Conservation (phyloP, 768 basidiomycete species). For the Roridomyces roridus region DNA sequence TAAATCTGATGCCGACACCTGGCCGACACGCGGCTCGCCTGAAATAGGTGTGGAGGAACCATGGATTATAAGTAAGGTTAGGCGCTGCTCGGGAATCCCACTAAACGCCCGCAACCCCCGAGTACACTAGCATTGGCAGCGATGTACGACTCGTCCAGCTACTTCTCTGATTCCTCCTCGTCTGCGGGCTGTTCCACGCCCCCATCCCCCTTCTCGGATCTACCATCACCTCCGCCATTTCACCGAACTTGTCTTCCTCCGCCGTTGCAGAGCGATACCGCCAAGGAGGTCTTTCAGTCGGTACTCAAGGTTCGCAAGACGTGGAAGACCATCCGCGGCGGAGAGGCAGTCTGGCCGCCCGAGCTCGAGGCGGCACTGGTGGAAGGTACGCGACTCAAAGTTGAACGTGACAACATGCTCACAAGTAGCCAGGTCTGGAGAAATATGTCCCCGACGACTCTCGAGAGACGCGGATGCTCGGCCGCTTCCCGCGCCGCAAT, state of each 20-base stretch:
- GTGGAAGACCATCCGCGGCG: constrained; percentile 76
- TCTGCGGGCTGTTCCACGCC: constrained; percentile 15
- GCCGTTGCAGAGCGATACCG: constrained; percentile 38
- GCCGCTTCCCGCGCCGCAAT: constrained; percentile 66
- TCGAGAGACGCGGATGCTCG: constrained; percentile 53
- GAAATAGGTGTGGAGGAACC: too few relatives aligned
- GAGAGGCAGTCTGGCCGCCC: constrained; percentile 81
- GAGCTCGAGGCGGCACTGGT: constrained; percentile 79
- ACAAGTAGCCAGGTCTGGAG: constrained; percentile 44
- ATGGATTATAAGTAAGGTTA: not conserved
- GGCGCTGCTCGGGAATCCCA: too few relatives aligned
- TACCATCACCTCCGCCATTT: not conserved
- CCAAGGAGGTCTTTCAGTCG: constrained; percentile 65
- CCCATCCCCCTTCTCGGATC: constrained; percentile 10
- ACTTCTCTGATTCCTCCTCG: constrained; percentile 3
- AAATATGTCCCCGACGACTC: constrained; percentile 56
- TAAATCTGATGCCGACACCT: too few relatives aligned
- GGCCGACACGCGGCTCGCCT: too few relatives aligned
- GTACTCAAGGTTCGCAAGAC: constrained; percentile 73
- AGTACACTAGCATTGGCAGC: not conserved
- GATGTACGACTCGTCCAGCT: constrained; percentile 20
- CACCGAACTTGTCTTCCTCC: constrained; percentile 10
- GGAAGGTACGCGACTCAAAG: constrained; percentile 54
- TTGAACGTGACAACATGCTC: too few relatives aligned
- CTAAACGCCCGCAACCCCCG: not conserved